phyloP scores from a whole-genome alignment of 2,329 filamentous ascomycete genomes.

The Fusarium sp. region DNA sequence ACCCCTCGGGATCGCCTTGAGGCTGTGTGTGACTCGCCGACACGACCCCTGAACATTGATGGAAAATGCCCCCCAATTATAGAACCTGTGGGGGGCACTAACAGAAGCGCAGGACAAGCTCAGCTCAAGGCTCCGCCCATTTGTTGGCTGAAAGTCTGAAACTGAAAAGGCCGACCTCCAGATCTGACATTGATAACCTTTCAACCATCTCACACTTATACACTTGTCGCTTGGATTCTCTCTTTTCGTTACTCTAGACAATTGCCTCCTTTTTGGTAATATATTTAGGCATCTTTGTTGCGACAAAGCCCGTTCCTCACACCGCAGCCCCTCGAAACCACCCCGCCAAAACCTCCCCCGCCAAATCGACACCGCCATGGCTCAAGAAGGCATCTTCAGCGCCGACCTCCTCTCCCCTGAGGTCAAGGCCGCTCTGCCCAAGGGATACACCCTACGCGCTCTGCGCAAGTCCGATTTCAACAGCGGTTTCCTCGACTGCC shows the following conservation, averaged over 20 bases:
- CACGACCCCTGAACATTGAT: conserved; percentile 30
- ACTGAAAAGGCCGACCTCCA: conserved; percentile 20
- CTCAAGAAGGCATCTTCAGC: conserved; percentile 77
- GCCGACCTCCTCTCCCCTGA: conserved; percentile 80
- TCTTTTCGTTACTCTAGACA: background rate
- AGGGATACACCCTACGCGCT: conserved; percentile 85
- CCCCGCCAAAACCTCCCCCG: conserved; percentile 27
- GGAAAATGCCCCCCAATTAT: conserved; percentile 20
- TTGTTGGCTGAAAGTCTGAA: conserved; percentile 9
- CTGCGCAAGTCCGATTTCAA: conserved; percentile 82
- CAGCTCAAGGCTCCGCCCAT: conserved; percentile 26
- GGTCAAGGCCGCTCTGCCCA: conserved; percentile 78
- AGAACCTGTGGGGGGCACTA: conserved; percentile 23
- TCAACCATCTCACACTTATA: conserved; percentile 1
- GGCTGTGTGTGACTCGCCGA: conserved; percentile 7
- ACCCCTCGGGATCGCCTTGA: conserved; percentile 15
- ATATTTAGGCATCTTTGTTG: background rate
- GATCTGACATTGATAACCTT: conserved; percentile 27
- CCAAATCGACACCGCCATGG: conserved; percentile 47
- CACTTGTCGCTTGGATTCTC: background rate
- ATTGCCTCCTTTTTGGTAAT: conserved; percentile 6
- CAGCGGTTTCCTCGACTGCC: conserved; percentile 87
- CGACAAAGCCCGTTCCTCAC: conserved; percentile 6
- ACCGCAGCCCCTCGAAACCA: conserved; percentile 27
- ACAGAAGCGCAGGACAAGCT: conserved; percentile 15